Base-by-base conservation (phyloP, 257 asterid genomes). In the Knoxia roxburghii region DNA sequence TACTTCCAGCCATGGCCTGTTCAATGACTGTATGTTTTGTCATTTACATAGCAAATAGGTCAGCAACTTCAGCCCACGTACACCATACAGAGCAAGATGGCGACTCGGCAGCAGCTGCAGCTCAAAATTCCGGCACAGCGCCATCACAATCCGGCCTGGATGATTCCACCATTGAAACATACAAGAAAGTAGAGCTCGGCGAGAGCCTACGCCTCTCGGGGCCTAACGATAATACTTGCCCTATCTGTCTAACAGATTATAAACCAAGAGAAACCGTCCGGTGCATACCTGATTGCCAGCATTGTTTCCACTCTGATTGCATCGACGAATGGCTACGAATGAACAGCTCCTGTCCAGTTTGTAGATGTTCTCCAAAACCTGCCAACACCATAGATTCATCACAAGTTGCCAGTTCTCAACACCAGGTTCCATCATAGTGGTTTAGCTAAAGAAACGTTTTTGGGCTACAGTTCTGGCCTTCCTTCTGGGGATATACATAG, bases 291-390 rank as follows among this genome's bases (percentile, higher is more conserved):
- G 81, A 71, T 2, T 89, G 96, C 64, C 79, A 85, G 2, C 98
- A 92, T 65, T 92, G 96, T 72, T 89, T 92, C 70, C 98, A 89
- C 65, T 85, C 91, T 1, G 89, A 87, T 0, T 92, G 97, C 51
- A 83, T 89, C 27, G 98, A 92, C 65, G 95, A 83, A 69, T 89
- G 98, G 98, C 50, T 92, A 68, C 74, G 83, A 54, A 37, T 78
- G 65, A 86, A 92, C 26, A 73, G 84, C 18, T 70, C 89, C 0
- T 92, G 97, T 71, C 98, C 97, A 0, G 64, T 92, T 51, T 89
- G 98, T 52, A 74, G 98, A 79, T 79, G 71, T 71, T 84, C 84
- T 10, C 98, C 95, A 8, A 60, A 83, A 10, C 79, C 85, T 17
- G 43, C 67, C 61, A 54, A n/a, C 41, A 32, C 29, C 11, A 7